A percentile compares a stretch with the other conserved stretches of the same genome.
Conservation (phyloP, 2,329 filamentous ascomycete genomes). For the Ophiostoma triangulosporum region DNA sequence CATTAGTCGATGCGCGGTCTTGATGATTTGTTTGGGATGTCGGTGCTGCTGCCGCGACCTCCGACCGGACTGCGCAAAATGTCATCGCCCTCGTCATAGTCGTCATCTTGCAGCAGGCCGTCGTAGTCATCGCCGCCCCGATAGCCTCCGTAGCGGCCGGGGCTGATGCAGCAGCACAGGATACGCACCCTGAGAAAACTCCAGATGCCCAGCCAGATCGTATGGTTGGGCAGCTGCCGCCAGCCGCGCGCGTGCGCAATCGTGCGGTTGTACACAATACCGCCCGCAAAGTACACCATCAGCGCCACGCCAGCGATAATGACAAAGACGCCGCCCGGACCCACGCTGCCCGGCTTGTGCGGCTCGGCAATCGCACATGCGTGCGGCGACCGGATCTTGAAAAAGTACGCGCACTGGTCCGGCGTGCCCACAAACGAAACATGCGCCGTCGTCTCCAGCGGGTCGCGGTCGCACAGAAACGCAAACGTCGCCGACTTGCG, state of each 20-base stretch:
- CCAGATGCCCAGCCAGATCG: conserved; percentile 78
- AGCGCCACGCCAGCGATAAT: conserved; percentile 69
- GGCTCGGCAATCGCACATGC: conserved; percentile 60
- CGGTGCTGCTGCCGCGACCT: neutral
- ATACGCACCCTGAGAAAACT: conserved; percentile 64
- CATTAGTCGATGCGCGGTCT: conserved; percentile 8
- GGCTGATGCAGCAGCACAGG: conserved; percentile 5
- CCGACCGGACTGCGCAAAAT: neutral
- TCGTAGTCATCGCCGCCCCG: neutral
- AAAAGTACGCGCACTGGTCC: conserved; percentile 90
- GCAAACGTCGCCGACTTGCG: conserved; percentile 79
- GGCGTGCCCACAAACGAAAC: conserved; percentile 79
- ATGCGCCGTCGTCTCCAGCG: conserved; percentile 50
- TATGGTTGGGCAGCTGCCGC: conserved; percentile 90
- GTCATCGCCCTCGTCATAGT: neutral
- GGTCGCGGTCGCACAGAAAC: conserved; percentile 82
- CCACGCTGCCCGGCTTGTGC: conserved; percentile 57
- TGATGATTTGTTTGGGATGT: neutral
- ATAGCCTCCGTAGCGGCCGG: neutral
- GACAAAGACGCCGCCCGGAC: conserved; percentile 68
- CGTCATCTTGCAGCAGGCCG: neutral
- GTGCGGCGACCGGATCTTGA: conserved; percentile 75
- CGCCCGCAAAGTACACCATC: conserved; percentile 79
- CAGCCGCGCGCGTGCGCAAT: conserved; percentile 90
- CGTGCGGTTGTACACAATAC: conserved; percentile 88